phyloP scores from a whole-genome alignment of 2,329 filamentous ascomycete genomes.

The Fusarium fujikuroi region DNA sequence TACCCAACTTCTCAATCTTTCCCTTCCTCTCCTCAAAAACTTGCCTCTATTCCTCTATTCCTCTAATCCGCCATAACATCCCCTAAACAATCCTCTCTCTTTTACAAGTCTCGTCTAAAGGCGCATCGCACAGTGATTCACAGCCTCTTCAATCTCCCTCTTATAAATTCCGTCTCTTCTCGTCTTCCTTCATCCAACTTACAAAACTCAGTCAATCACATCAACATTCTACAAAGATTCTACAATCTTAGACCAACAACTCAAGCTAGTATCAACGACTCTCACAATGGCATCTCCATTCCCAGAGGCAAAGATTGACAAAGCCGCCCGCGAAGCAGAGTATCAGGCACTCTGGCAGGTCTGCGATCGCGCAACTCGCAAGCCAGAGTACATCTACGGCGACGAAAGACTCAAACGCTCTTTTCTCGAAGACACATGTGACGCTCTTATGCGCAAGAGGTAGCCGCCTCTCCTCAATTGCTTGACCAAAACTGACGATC shows the following conservation, averaged over 20 bases:
- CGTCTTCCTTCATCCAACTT: neutral
- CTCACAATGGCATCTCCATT: conserved; percentile 16
- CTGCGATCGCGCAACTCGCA: conserved; percentile 33
- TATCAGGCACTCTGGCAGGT: conserved; percentile 43
- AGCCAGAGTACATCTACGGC: conserved; percentile 13
- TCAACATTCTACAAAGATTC: neutral
- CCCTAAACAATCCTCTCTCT: neutral
- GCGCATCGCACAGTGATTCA: neutral
- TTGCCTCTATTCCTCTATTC: neutral
- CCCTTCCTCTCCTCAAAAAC: neutral
- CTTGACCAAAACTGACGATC: neutral
- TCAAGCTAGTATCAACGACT: neutral
- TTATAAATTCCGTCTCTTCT: neutral
- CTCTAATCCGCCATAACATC: neutral
- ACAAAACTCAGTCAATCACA: neutral
- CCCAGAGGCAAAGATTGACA: neutral
- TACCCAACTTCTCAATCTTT: neutral
- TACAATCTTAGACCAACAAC: neutral
- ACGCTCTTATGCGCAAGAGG: conserved; percentile 26
- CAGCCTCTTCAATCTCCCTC: neutral
- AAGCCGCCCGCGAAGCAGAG: conserved; percentile 34
- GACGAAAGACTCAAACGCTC: neutral
- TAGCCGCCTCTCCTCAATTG: neutral
- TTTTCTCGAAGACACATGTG: conserved; percentile 15
- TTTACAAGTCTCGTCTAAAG: neutral